Evolutionary conservation across 1,284 basidiomycete genomes (phyloP), one percentile per base, ranked within the genome.

Genomic region (Prillingera fragicola): DNA sequence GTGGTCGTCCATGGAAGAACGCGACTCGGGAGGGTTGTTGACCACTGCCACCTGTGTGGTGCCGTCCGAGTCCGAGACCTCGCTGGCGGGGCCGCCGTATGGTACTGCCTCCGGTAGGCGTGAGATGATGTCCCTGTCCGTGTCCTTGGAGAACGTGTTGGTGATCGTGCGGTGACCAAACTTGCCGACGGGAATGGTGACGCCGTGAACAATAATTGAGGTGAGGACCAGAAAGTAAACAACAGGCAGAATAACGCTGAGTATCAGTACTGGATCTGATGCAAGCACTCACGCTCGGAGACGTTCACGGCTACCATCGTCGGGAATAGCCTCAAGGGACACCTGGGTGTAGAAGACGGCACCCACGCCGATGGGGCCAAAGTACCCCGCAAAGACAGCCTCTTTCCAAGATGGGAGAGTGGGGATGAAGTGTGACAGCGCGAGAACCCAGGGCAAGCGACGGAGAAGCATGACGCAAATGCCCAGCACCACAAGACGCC

Each of bases 401-500:
- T 56, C 71, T 42, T 56, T 62, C 62, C 27, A 74, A 43, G 44
- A 66, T 36, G 50, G 67, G 25, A 63, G 43, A 5, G 67, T 39
- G 0, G 69, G 67, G 21, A 70, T 71, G 46, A 50, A 63, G n/a
- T 51, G 48, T 29, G 60, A 53, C 55, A 69, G 52, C 32, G 12
- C 29, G 25, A 90, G 72, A 63, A 94, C 84, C 55, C 83, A 72
- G 0, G 91, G 91, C 14, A 94, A 72, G 17, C 91, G 77, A 25
- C 87, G 79, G 19, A 92, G 70, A 0, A 88, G 54, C 48, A 96
- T 74, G 15, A 94, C 77, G 34, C 84, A 74, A 35, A 94, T 76
- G 1, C 84, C 87, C 28, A 90, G 78, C 22, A 88, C 80, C 35
- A 92, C 73, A 17, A 96, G 75, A 23, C 88, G 76, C 85, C 88